These are phyloP conservation scores for Mycena rosella DNA, from an alignment of 768 basidiomycete genomes.

Conservation along the genomic window DNA sequence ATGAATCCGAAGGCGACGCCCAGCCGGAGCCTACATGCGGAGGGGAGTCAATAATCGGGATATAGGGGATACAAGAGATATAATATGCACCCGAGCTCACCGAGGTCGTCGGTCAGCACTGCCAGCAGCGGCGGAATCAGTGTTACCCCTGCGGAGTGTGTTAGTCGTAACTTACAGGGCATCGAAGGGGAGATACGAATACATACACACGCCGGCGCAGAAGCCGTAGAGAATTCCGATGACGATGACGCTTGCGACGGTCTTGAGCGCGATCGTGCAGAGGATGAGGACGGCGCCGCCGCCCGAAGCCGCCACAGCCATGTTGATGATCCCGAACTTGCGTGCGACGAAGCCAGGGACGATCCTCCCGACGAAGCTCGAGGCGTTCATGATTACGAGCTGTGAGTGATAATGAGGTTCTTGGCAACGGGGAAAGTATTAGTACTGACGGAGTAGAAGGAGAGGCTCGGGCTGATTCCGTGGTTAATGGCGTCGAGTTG, in stretches of 20 bases:
- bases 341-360: constrained; percentile 49
- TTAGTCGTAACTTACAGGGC: constrained; percentile 14
- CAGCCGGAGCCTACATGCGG: constrained; percentile 41
- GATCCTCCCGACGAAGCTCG: constrained; percentile 52
- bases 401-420: constrained; percentile 10
- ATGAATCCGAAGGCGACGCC: constrained; percentile 38
- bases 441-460: constrained; percentile 55
- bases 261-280: constrained; percentile 48
- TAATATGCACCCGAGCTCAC: constrained; percentile 50
- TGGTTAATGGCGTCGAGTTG: constrained; percentile 54
- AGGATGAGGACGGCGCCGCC: constrained; percentile 44
- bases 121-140: constrained; percentile 47
- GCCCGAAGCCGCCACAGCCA: constrained; percentile 41
- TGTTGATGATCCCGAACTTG: constrained; percentile 44
- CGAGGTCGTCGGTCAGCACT: constrained; percentile 44
- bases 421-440: background rate
- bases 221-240: constrained; percentile 50
- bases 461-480: constrained; percentile 46
- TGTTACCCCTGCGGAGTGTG: constrained; percentile 43
- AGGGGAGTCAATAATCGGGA: background rate
- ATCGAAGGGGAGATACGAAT: background rate
- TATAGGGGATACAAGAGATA: background rate
- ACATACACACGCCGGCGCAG: constrained; percentile 51
- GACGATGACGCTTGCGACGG: constrained; percentile 39
- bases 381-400: constrained; percentile 56